Base-by-base conservation (phyloP, 805 yeast genomes). In the Jamesozyma jinghongensis region DNA sequence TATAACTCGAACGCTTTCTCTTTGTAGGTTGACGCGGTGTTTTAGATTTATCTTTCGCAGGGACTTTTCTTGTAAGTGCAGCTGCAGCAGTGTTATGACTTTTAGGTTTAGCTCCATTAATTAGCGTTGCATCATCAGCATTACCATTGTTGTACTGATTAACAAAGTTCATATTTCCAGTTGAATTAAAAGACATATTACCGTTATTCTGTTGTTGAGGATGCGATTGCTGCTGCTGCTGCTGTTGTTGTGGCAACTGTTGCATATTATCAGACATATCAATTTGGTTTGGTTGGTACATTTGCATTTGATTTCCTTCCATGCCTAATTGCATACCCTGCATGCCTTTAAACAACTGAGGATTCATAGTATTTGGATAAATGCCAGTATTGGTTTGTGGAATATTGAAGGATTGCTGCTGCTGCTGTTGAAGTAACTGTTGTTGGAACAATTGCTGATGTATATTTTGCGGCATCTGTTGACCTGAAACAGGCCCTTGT, bases 381-480 rank as follows among this genome's bases (percentile, higher is more conserved):
- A 19, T 30, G 13, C 26, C 3, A 3, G 36, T 10, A 22, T 22
- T 10, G 6, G 10, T 10, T 22, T 25, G 28, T 34, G 19, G 32
- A 3, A 20, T 13, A 14, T 22, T 12, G 19, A 6, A 32, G 17
- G 14, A 3, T 17, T 27, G 37, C 16, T 35, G 37, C 14, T 26
- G 39, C 12, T 19, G 41, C 42, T 11, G 40, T 43, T 26, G 40
- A 27, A 14, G 44, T 34, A 19, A 44, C 19, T 29, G 51, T 33
- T 19, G 52, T 39, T 12, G 53, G 35, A 8, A 48, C 35, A 5
- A 49, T 41, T 27, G 46, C n/a, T 22, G 50, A 32, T n/a, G 31
- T n/a, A 28, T 13, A 6, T 26, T 17, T 4, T 25, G 37, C 5
- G 27, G 20, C 7, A 13, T 32, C 5, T 5, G 12, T 11, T 27